Evolutionary conservation across 768 basidiomycete genomes (phyloP).

Genomic region (Tubosaeta sp.): DNA sequence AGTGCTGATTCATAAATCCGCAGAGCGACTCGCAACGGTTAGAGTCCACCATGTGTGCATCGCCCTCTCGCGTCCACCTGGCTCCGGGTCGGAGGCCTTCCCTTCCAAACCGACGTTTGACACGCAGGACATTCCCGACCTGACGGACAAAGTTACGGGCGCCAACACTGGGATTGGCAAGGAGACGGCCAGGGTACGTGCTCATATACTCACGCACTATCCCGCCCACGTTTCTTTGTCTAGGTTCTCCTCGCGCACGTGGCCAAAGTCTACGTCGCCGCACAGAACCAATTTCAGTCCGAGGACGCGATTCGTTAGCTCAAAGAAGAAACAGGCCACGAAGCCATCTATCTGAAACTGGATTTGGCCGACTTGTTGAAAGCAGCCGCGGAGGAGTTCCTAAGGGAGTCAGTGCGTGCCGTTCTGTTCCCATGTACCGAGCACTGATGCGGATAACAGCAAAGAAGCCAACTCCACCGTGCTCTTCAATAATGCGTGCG

Average conservation of each 20-base stretch:
- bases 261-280: slow-evolving; percentile 36
- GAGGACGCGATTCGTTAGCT: slow-evolving; percentile 29
- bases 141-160: slow-evolving; percentile 30
- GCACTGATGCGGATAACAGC: slow-evolving; percentile 14
- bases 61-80: too few relatives aligned
- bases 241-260: slow-evolving; percentile 27
- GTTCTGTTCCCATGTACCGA: not conserved
- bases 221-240: too few relatives aligned
- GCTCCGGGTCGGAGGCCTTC: not conserved
- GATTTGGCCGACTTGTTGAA: slow-evolving; percentile 10
- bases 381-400: slow-evolving; percentile 33
- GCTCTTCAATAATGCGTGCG: slow-evolving; percentile 50
- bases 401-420: slow-evolving; percentile 8
- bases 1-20: too few relatives aligned
- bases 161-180: slow-evolving; percentile 16
- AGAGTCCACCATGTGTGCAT: too few relatives aligned
- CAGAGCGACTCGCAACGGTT: too few relatives aligned
- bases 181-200: slow-evolving; percentile 19
- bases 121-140: slow-evolving; percentile 31
- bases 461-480: slow-evolving; percentile 21
- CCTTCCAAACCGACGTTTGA: slow-evolving; percentile 28
- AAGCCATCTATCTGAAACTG: too few relatives aligned
- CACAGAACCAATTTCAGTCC: slow-evolving; percentile 22
- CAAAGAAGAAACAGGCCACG: slow-evolving; percentile 20
- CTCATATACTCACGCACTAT: too few relatives aligned